Conservation (phyloP, 805 yeast species). For the Kuraishia piskuri region DNA sequence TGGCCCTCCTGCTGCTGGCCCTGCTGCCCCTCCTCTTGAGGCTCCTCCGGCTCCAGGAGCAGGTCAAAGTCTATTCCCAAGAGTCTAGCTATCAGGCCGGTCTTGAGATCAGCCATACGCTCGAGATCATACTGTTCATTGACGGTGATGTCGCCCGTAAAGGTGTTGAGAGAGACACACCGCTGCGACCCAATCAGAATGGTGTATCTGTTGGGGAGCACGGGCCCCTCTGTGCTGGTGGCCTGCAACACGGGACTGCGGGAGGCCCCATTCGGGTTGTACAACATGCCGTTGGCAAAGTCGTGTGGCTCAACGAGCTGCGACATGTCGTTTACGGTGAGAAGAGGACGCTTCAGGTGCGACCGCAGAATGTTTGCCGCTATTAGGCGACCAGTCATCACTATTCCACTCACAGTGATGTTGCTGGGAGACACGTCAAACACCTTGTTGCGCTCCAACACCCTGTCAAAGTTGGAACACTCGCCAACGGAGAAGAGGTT, state of each 20-base stretch:
- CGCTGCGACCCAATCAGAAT: neutral
- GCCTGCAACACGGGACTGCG: neutral
- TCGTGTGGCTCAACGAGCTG: conserved; percentile 1
- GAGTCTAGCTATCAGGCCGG: neutral
- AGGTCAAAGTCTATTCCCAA: conserved; percentile 3
- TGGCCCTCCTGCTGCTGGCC: too few relatives aligned
- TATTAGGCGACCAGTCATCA: conserved; percentile 6
- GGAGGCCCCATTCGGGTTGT: conserved; percentile 1
- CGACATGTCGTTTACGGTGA: conserved; percentile 3
- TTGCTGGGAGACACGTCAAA: conserved; percentile 4
- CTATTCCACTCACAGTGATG: conserved; percentile 6
- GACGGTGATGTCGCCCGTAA: neutral
- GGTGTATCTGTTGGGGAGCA: neutral
- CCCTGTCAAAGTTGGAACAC: conserved; percentile 5
- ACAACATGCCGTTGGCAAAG: conserved; percentile 5
- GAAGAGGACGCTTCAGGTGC: neutral
- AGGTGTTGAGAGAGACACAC: conserved; percentile 1
- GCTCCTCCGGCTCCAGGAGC: neutral
- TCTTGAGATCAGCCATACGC: conserved; percentile 1
- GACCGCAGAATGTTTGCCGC: conserved; percentile 5
- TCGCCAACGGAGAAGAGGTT: conserved; percentile 7
- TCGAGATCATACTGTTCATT: neutral
- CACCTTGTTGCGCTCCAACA: conserved; percentile 2
- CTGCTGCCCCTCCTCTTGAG: neutral
- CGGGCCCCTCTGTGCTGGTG: neutral